Percentiles rank a stretch among this genome's conserved stretches.
These are phyloP conservation scores for Solanum hybrid DNA, from an alignment of 305 asterid species.

Conservation along the genomic window DNA sequence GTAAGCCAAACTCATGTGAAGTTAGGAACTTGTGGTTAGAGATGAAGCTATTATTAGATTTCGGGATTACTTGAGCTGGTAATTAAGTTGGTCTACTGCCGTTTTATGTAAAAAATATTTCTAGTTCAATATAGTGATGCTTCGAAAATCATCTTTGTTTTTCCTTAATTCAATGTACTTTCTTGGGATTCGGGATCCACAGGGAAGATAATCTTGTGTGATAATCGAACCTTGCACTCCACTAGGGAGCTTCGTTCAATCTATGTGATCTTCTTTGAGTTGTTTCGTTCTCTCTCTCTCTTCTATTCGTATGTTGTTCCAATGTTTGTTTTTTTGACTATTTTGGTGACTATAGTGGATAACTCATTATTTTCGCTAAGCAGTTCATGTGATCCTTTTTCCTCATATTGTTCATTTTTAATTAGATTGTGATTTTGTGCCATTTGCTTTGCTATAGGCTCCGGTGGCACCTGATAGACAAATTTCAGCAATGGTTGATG, in stretches of 20 bases:
- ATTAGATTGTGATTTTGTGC: not conserved
- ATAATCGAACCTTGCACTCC: too few species aligned
- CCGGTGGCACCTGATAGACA: conserved; percentile 61
- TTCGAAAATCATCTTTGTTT: not conserved
- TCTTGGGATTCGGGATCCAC: too few species aligned
- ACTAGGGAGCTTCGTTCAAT: not conserved
- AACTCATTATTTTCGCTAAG: too few species aligned
- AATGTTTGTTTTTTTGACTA: not conserved
- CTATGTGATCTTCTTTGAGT: not conserved
- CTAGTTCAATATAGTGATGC: not conserved
- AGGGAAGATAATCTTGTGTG: too few species aligned
- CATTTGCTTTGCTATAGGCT: conserved; percentile 42
- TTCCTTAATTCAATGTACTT: not conserved
- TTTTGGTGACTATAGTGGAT: too few species aligned
- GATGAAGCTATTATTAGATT: not conserved
- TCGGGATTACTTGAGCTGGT: not conserved
- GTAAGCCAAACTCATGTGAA: not conserved
- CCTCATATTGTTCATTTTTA: not conserved
- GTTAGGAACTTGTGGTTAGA: not conserved
- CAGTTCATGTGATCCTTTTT: not conserved
- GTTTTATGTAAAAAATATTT: too few species aligned
- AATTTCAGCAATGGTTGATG: conserved; percentile 73
- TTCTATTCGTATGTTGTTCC: not conserved
- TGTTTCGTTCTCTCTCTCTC: not conserved
- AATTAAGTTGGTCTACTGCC: not conserved